Evolutionary conservation across 1,284 basidiomycete species (phyloP).

Genomic region (Sanghuangporus weigelae): DNA sequence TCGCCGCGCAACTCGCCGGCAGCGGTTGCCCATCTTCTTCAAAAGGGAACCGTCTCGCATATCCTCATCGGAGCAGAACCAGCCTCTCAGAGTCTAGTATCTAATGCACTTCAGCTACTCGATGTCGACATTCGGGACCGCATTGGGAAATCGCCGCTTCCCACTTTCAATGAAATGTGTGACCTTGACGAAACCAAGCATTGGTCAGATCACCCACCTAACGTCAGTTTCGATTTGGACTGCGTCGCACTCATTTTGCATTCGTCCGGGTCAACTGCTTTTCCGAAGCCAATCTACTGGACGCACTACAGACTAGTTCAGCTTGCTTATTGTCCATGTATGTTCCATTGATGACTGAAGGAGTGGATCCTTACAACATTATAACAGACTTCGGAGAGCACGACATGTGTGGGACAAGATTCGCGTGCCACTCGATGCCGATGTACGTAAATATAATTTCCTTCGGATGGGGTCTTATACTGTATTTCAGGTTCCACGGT

Average conservation of each 20-base stretch:
- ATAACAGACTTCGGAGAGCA: too few relatives aligned
- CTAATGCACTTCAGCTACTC: not conserved
- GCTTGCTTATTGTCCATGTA: not conserved
- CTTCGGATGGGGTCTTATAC: not conserved
- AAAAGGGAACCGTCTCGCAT: constrained; percentile 1
- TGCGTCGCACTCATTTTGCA: constrained; percentile 26
- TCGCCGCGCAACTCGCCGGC: constrained; percentile 29
- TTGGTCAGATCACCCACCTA: too few relatives aligned
- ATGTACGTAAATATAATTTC: too few relatives aligned
- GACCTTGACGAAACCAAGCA: too few relatives aligned
- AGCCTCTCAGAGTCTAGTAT: not conserved
- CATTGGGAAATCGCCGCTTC: too few relatives aligned
- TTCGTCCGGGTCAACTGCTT: constrained; percentile 32
- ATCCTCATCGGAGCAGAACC: constrained; percentile 4
- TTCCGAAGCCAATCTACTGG: constrained; percentile 27
- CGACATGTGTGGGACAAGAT: too few relatives aligned
- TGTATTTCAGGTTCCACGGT: constrained; percentile 19
- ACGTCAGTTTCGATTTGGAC: not conserved
- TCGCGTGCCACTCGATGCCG: too few relatives aligned
- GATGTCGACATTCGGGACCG: not conserved
- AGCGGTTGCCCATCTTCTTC: constrained; percentile 28
- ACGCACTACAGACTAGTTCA: constrained; percentile 21
- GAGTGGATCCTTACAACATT: too few relatives aligned
- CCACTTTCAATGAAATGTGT: too few relatives aligned
- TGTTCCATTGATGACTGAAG: too few relatives aligned